Evolutionary conservation across 352 stramenopile genomes (phyloP).

Genomic region (Phytopythium aichiense): DNA sequence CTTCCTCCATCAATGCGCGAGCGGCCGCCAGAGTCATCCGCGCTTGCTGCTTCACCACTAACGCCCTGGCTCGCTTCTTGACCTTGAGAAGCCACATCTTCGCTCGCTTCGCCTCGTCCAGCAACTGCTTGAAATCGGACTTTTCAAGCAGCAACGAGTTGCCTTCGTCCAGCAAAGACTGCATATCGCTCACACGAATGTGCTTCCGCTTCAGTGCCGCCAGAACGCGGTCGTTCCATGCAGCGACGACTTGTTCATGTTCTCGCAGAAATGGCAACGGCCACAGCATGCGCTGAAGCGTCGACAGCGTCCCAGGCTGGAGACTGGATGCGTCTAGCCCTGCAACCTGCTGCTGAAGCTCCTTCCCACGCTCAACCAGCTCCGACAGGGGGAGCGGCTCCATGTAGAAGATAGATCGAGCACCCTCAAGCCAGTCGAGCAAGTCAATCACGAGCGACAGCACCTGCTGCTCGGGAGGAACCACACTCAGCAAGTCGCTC

Average conservation of each 20-base stretch:
- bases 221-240: conserved; percentile 54
- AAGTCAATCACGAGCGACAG: conserved; percentile 50
- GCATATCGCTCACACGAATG: conserved; percentile 46
- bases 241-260: conserved; percentile 60
- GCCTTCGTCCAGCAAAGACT: conserved; percentile 52
- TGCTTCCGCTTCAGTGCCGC: conserved; percentile 64
- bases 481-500: conserved; percentile 59
- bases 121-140: conserved; percentile 70
- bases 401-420: conserved; percentile 78
- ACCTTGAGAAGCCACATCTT: conserved; percentile 82
- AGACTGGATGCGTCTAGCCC: conserved; percentile 17
- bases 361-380: conserved; percentile 48
- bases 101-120: conserved; percentile 78
- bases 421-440: conserved; percentile 73
- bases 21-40: conserved; percentile 61
- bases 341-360: conserved; percentile 30
- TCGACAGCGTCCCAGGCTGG: conserved; percentile 27
- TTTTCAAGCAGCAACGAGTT: conserved; percentile 61
- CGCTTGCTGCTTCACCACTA: conserved; percentile 66
- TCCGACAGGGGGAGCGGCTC: conserved; percentile 59
- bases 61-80: conserved; percentile 72
- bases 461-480: conserved; percentile 51
- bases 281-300: conserved; percentile 60
- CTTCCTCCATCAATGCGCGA: conserved; percentile 74
- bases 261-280: conserved; percentile 61